Base-by-base conservation (phyloP, 129 eudicot species). In the Flaveria ramosissima region DNA sequence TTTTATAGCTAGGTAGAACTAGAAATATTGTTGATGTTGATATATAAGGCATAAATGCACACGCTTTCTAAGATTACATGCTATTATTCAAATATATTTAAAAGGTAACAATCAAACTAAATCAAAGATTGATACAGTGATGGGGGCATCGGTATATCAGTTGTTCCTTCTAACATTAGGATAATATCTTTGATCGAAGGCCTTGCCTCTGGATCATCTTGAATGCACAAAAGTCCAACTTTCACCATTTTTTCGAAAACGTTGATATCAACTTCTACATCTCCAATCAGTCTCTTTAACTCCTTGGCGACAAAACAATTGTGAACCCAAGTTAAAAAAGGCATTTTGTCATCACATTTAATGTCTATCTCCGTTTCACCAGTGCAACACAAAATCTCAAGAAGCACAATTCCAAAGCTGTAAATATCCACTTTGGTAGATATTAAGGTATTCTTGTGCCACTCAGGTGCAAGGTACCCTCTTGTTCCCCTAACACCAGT, bases 381-480 rank as follows among this genome's bases (percentile, higher is more conserved):
- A 12, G n/a, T 36, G 78, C 76, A 81, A 45, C 83, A 85, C 41
- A 81, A 39, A n/a, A 84, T 81, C 78, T 84, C 88, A n/a, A 84
- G 42, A 39, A 84, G 71, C 39, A 84, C 41, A n/a, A 84, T 71
- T 64, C 88, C 88, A 43, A 63, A 84, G 75, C 85, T 77, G 77
- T 84, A 81, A 30, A 84, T 66, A 81, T 85, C 88, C 43, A 81
- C 85, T 78, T 85, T 85, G 24, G 77, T 75, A 0, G 88, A 19
- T 36, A 85, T 74, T 6, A 51, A 56, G 39, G 52, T 70, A 43
- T 78, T 85, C 24, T 64, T 81, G 20, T 41, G 74, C 85, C 83
- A 85, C 55, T 85, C 88, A 13, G 88, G 88, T 43, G 88, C 88
- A 27, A 52, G 11, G 26, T 85, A 85, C 14, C 88, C 78, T 63